Conservation (phyloP, 106 monocot species). For the Dendrobium huoshanense region DNA sequence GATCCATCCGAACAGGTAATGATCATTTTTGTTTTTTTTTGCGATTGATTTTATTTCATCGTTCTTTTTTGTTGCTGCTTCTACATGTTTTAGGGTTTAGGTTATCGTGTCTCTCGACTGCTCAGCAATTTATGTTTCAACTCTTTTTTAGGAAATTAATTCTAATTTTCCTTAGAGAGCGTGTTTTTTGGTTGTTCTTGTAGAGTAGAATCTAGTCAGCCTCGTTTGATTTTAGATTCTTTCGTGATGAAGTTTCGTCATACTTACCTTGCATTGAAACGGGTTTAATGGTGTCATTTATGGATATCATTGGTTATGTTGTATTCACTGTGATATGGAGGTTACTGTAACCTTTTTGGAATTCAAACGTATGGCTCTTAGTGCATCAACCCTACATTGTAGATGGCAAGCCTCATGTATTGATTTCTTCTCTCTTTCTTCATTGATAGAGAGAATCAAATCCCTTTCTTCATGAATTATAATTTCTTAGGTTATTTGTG, state of each 20-base stretch:
- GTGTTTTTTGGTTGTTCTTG: neutral
- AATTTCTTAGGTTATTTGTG: too few relatives aligned
- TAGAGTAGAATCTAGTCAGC: neutral
- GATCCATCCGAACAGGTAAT: conserved; percentile 66
- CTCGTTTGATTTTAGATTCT: neutral
- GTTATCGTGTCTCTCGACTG: neutral
- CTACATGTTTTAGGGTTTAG: neutral
- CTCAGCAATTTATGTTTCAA: too few relatives aligned
- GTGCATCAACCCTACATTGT: neutral
- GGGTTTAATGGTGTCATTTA: neutral
- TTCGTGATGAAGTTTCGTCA: neutral
- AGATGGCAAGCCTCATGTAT: too few relatives aligned
- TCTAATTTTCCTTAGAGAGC: neutral
- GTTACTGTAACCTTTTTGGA: neutral
- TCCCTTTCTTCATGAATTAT: too few relatives aligned
- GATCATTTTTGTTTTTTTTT: neutral
- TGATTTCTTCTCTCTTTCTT: too few relatives aligned
- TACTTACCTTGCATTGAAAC: neutral
- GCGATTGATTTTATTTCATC: neutral
- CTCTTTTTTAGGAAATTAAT: neutral
- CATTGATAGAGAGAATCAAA: too few relatives aligned
- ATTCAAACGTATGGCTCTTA: neutral
- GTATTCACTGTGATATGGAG: neutral
- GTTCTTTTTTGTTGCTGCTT: neutral
- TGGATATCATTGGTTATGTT: neutral